Evolutionary conservation across 495 filamentous ascomycete species (phyloP), one percentile per base, ranked within the genome.

Genomic region (Tuber calosporum): DNA sequence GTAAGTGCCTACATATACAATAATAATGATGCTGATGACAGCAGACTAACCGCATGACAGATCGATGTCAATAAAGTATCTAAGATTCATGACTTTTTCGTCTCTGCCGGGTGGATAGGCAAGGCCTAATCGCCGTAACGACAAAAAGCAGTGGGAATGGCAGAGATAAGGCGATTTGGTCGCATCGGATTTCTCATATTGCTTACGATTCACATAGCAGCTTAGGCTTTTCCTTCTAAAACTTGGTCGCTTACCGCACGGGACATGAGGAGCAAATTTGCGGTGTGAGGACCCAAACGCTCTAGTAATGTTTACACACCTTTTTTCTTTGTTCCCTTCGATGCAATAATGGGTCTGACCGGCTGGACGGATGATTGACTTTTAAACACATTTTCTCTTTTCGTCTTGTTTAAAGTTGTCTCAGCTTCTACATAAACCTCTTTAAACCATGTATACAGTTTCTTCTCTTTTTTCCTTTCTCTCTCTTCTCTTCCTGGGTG

Each of bases 41-140:
- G 68, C 76, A 82, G 71, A 78, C 40, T 11, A 5, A 22, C 77
- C 77, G 37, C 19, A 72, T 15, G 37, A 42, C 67, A 89, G 87
- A 88, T 92, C 75, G 89, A 92, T 82, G 83, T 84, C 38, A 87
- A 86, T 26, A 93, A 91, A 80, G 84, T 86, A 11, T 85, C 86
- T 62, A 87, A 91, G 75, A 88, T 98, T 66, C 97, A 93, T 81
- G 95, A 98, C 79, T 99, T 98, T 82, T 94, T 97, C 84, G 91
- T 95, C 41, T 90, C 93, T 80, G 90, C 88, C 66, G 95, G 95
- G 13, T 98, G 95, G 95, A 91, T 97, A 72, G 89, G 87, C 41
- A 96, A 94, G 84, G 78, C 79, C 26, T 80, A 48, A 69, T 41
- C 38, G 36, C 42, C 34, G 38, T 43, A 15, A 58, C 19, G 34